Conservation (phyloP, 257 asterid species). For the Leonotis leonurus region DNA sequence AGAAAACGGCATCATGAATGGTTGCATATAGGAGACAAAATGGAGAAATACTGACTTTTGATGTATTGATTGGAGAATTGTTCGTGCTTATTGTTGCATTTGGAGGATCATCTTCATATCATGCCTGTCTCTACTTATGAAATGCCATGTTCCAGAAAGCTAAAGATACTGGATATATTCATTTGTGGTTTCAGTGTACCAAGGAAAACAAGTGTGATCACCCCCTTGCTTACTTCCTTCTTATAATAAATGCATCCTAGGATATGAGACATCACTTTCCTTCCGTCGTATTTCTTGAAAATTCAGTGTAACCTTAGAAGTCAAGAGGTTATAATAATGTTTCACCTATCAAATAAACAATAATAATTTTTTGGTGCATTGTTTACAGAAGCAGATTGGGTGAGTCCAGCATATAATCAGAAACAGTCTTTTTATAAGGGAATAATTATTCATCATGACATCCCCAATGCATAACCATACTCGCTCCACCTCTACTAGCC, state of each 20-base stretch:
- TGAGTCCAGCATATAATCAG: slow-evolving; percentile 21
- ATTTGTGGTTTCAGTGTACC: background rate
- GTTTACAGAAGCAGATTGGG: slow-evolving; percentile 18
- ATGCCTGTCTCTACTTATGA: background rate
- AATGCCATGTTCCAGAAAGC: background rate
- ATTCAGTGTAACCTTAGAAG: too few species aligned
- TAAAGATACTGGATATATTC: background rate
- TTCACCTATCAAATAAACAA: too few species aligned
- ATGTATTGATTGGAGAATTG: background rate
- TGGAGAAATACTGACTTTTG: background rate
- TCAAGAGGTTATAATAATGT: too few species aligned
- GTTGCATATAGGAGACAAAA: background rate
- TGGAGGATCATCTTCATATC: background rate
- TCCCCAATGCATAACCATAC: slow-evolving; percentile 43
- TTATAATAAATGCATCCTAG: too few species aligned
- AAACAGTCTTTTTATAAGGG: background rate
- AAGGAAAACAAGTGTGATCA: background rate
- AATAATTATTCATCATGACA: slow-evolving; percentile 20
- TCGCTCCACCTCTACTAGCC: slow-evolving; percentile 45
- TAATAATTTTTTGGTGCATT: background rate
- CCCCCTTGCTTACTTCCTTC: background rate
- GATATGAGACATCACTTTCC: too few species aligned
- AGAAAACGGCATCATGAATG: background rate
- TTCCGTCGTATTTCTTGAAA: too few species aligned
- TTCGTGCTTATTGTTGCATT: too few species aligned